Conservation (phyloP, 1,284 basidiomycete genomes). For the Puccinia hordei region DNA sequence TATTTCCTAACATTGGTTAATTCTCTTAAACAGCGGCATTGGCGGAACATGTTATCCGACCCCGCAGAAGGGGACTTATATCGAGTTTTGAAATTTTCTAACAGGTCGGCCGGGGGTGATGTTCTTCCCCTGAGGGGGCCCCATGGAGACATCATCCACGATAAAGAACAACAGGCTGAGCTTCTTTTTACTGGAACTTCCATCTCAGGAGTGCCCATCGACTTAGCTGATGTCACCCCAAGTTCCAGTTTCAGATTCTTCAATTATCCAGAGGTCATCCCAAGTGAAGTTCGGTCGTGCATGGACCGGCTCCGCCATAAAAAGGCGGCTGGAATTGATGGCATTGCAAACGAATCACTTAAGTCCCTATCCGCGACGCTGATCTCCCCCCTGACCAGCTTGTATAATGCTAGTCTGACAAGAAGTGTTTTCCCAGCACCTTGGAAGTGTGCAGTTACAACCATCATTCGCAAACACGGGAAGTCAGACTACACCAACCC, state of each 20-base stretch:
- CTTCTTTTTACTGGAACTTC: constrained; percentile 1
- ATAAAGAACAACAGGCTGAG: constrained; percentile 14
- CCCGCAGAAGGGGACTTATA: not conserved
- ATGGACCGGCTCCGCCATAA: not conserved
- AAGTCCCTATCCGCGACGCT: not conserved
- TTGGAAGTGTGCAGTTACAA: not conserved
- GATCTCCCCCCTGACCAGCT: too few relatives aligned
- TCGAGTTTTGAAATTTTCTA: not conserved
- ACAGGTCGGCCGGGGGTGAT: not conserved
- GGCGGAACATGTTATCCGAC: not conserved
- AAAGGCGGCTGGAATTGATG: constrained; percentile 20
- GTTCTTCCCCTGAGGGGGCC: not conserved
- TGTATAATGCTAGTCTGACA: not conserved
- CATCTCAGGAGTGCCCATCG: not conserved
- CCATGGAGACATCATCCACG: not conserved
- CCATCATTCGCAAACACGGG: not conserved
- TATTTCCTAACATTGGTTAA: too few relatives aligned
- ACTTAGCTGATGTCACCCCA: not conserved
- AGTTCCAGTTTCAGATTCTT: not conserved
- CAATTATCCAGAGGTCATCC: not conserved
- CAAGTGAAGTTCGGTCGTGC: not conserved
- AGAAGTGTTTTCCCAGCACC: not conserved
- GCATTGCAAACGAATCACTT: not conserved
- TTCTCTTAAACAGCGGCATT: not conserved
- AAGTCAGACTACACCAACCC: constrained; percentile 29